phyloP scores from a whole-genome alignment of 306 rosid species.

The Adenanthera pavonina region DNA sequence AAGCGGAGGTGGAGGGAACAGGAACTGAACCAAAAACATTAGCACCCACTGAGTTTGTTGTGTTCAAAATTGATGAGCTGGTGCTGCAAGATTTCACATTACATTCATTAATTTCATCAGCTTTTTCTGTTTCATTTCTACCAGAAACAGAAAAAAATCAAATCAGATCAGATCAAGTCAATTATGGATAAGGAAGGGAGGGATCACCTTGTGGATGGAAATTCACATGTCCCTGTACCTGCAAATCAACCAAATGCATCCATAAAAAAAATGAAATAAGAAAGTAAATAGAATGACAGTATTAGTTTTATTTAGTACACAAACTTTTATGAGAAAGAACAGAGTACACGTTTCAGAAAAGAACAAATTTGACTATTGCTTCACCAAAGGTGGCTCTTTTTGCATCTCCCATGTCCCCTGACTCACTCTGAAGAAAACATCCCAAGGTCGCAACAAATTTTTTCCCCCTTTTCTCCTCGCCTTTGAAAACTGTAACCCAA shows the following conservation, averaged over 20 bases:
- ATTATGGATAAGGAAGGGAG: background rate
- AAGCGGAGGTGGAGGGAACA: constrained; percentile 63
- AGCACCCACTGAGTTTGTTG: constrained; percentile 84
- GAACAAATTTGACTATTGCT: constrained; percentile 34
- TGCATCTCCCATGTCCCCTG: constrained; percentile 21
- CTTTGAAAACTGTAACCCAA: constrained; percentile 35
- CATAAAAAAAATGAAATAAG: background rate
- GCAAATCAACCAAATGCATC: constrained; percentile 29
- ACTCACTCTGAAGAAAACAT: background rate
- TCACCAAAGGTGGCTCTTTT: constrained; percentile 20
- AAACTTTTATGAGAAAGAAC: too few relatives aligned
- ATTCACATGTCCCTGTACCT: constrained; percentile 80
- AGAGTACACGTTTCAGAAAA: constrained; percentile 32
- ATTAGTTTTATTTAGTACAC: background rate
- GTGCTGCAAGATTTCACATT: constrained; percentile 54
- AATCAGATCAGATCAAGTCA: background rate
- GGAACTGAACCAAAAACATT: constrained; percentile 86
- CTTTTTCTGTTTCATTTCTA: background rate
- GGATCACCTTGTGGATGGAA: constrained; percentile 70
- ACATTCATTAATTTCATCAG: background rate
- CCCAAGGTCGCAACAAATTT: constrained; percentile 12
- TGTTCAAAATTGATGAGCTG: constrained; percentile 75
- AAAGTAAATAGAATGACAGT: background rate
- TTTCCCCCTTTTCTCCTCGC: background rate
- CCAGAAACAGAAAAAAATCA: background rate